Evolutionary conservation across 805 yeast genomes (phyloP).

Genomic region (Yarrowia yakushimensis): DNA sequence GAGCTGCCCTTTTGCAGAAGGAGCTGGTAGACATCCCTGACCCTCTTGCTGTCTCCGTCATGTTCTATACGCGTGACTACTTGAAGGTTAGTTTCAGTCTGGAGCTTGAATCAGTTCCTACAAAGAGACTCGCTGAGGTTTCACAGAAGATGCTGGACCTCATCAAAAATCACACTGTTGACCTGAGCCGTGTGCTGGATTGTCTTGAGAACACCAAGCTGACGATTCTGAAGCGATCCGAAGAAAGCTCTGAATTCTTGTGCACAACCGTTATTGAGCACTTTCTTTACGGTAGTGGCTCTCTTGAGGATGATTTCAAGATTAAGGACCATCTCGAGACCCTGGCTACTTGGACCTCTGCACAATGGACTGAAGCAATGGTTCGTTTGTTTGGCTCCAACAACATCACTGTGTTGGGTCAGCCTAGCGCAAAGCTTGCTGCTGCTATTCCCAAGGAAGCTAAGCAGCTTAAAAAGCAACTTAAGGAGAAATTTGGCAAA

Average conservation of each 20-base stretch:
- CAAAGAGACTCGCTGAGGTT: conserved; percentile 54
- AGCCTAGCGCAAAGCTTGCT: conserved; percentile 65
- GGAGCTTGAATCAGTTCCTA: conserved; percentile 68
- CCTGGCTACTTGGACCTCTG: conserved; percentile 56
- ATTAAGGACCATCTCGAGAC: conserved; percentile 4
- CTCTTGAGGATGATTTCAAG: conserved; percentile 47
- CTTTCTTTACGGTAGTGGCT: conserved; percentile 36
- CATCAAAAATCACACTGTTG: conserved; percentile 58
- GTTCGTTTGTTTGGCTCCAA: conserved; percentile 54
- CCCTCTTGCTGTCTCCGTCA: conserved; percentile 73
- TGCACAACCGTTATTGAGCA: conserved; percentile 30
- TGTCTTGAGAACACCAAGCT: conserved; percentile 57
- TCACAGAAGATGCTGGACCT: conserved; percentile 50
- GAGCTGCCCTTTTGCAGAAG: conserved; percentile 71
- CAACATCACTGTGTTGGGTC: conserved; percentile 62
- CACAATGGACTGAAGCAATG: conserved; percentile 64
- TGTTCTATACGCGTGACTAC: conserved; percentile 71
- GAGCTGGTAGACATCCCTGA: conserved; percentile 74
- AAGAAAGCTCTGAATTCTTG: conserved; percentile 46
- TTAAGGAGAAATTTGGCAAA: conserved; percentile 53
- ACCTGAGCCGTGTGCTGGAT: conserved; percentile 62
- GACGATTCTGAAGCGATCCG: conserved; percentile 21
- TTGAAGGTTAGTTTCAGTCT: conserved; percentile 56
- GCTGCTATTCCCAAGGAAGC: conserved; percentile 50
- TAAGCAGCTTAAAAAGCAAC: conserved; percentile 47